Evolutionary conservation across 2,329 filamentous ascomycete species (phyloP).

Genomic region (Chaetomiaceae sp.): DNA sequence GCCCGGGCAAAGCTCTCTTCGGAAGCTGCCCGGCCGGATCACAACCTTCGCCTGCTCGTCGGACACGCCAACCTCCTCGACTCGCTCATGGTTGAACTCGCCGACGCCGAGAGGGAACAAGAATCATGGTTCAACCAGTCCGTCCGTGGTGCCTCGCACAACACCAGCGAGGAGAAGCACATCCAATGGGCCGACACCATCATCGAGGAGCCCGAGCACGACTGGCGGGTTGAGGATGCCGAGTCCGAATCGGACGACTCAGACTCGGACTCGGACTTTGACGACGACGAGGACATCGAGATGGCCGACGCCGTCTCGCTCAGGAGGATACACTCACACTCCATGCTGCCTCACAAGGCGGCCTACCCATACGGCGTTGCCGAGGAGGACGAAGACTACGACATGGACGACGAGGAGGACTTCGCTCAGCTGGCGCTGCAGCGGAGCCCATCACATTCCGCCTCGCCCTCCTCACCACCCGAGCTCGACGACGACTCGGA

Average conservation of each 20-base stretch:
- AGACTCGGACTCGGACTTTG: conserved; percentile 41
- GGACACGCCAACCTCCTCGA: conserved; percentile 98
- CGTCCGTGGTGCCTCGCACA: conserved; percentile 66
- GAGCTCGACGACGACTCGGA: conserved; percentile 68
- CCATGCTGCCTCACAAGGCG: conserved; percentile 22
- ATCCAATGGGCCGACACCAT: conserved; percentile 85
- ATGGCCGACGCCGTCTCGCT: conserved; percentile 48
- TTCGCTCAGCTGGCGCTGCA: conserved; percentile 63
- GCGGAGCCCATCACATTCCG: conserved; percentile 62
- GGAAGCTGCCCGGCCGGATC: conserved; percentile 85
- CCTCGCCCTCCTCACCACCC: conserved; percentile 63
- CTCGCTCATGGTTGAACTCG: conserved; percentile 81
- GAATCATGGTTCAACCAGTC: conserved; percentile 98
- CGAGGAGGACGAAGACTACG: conserved; percentile 5
- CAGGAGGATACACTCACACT: conserved; percentile 42
- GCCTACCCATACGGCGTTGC: conserved; percentile 33
- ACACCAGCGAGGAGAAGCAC: conserved; percentile 59
- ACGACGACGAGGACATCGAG: conserved; percentile 57
- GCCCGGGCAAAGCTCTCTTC: conserved; percentile 92
- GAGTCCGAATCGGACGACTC: conserved; percentile 50
- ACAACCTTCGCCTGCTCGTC: conserved; percentile 91
- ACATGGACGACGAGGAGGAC: conserved; percentile 55
- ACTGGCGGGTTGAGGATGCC: conserved; percentile 64
- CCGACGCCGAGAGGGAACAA: conserved; percentile 91
- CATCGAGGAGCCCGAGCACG: conserved; percentile 67